Percentiles rank a stretch among this genome's conserved stretches.
Conservation (phyloP, 805 yeast genomes). For the Yamadazyma akitaensis region DNA sequence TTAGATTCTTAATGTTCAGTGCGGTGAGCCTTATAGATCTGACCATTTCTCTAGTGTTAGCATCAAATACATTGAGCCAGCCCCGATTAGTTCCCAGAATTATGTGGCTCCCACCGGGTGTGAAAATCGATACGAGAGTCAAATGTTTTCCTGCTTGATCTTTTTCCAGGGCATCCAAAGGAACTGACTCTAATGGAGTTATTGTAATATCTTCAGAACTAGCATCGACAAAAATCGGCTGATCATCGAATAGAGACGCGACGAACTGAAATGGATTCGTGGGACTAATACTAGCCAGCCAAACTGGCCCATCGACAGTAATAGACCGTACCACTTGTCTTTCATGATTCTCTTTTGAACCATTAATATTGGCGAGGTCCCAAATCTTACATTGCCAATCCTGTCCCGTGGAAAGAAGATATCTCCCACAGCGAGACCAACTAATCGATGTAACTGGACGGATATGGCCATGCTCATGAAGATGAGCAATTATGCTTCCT, state of each 20-base stretch:
- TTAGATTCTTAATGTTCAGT: slow-evolving; percentile 67
- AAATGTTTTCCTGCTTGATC: slow-evolving; percentile 30
- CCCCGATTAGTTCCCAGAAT: slow-evolving; percentile 83
- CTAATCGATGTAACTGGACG: slow-evolving; percentile 67
- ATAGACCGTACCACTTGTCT: slow-evolving; percentile 40
- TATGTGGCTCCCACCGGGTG: slow-evolving; percentile 52
- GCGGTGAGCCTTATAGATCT: slow-evolving; percentile 57
- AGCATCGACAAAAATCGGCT: slow-evolving; percentile 51
- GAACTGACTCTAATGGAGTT: slow-evolving; percentile 18
- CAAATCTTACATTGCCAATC: slow-evolving; percentile 83
- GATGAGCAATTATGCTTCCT: slow-evolving; percentile 50
- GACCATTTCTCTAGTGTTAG: slow-evolving; percentile 31
- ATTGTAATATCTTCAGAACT: slow-evolving; percentile 18
- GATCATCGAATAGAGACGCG: slow-evolving; percentile 64
- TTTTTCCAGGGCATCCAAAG: slow-evolving; percentile 9
- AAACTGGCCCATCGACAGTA: slow-evolving; percentile 66
- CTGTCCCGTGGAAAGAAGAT: slow-evolving; percentile 64
- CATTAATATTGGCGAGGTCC: slow-evolving; percentile 53
- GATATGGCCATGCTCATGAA: slow-evolving; percentile 56
- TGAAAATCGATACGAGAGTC: slow-evolving; percentile 51
- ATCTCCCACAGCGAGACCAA: slow-evolving; percentile 76
- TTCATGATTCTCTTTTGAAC: slow-evolving; percentile 10
- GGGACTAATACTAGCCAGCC: slow-evolving; percentile 65
- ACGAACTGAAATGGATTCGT: slow-evolving; percentile 43
- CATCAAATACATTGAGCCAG: slow-evolving; percentile 52